Conservation (phyloP, 192 early-diverging fungal species). For the Irineochytrium annulatum region DNA sequence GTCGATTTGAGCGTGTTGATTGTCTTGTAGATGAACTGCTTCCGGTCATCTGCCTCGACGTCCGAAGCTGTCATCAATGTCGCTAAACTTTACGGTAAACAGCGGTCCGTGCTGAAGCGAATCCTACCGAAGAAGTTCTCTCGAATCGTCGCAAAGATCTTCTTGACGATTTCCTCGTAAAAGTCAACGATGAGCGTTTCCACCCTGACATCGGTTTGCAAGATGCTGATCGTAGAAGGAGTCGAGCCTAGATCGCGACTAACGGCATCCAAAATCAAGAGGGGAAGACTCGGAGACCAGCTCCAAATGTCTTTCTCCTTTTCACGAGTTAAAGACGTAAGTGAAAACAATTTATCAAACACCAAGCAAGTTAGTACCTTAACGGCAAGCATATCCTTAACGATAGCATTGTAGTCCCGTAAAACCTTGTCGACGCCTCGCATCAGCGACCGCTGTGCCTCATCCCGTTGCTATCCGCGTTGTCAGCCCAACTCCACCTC, state of each 20-base stretch:
- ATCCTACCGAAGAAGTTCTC: constrained; percentile 28
- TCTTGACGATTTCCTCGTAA: constrained; percentile 26
- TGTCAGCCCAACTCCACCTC: too few relatives aligned
- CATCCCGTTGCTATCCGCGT: too few relatives aligned
- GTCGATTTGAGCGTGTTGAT: background rate
- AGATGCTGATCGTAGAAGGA: constrained; percentile 13
- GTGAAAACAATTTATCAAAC: background rate
- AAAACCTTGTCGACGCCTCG: background rate
- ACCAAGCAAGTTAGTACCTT: background rate
- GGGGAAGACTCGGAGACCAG: constrained; percentile 25
- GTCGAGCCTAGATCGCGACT: constrained; percentile 22
- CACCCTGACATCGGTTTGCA: constrained; percentile 22
- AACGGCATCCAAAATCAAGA: constrained; percentile 32
- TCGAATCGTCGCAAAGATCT: constrained; percentile 31
- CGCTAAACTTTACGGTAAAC: background rate
- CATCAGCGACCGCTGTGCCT: background rate
- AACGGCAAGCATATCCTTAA: background rate
- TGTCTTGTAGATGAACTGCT: background rate
- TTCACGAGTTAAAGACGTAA: constrained; percentile 4
- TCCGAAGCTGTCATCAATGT: background rate
- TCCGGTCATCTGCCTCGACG: background rate
- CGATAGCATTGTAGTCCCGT: too few relatives aligned
- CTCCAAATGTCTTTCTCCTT: constrained; percentile 32
- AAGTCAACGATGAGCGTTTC: constrained; percentile 27
- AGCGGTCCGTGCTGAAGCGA: background rate